Base-by-base conservation (phyloP, 148 eudicot genomes). In the Vaccinium macrocarpon region DNA sequence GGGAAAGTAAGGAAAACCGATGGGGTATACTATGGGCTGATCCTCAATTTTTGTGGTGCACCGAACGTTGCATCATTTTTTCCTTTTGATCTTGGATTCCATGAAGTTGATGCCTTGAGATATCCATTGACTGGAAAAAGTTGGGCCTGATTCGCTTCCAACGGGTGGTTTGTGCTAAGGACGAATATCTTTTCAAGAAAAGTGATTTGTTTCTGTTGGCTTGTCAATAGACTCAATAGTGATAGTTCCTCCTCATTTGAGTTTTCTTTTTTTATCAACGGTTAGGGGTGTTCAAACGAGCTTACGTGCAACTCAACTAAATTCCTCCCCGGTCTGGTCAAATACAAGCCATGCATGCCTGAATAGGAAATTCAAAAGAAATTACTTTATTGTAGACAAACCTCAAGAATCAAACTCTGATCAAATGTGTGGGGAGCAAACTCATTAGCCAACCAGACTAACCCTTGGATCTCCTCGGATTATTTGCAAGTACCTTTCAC, bases 171-270 rank as follows among this genome's bases (percentile, higher is more conserved):
- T 55, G 18, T 32, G 84, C 53, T 38, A 38, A 82, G 79, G 0
- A 29, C 84, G 84, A 82, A 73, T 82, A 66, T 82, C 77, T 68
- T 81, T 80, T 42, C 46, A 42, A 42, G 46, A 42, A 42, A 42
- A 42, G 46, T 42, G 46, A 42, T 42, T 42, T 42, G 46, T 42
- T 3, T 42, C 6, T 42, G 46, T 42, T 5, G 46, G 46, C 6
- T 42, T 42, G 46, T 42, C 46, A 3, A 42, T 42, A 42, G 46
- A 42, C 46, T 42, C 46, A 42, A 42, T 42, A 42, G 46, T 42
- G 46, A 42, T 42, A 42, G 46, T 42, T 42, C 46, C 46, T 42
- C 46, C 46, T 42, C 46, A 42, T 42, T 42, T 42, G 46, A 42
- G 6, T 15, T 55, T 27, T 32, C 42, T 72, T 32, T 64, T 64